Evolutionary conservation across 768 basidiomycete species (phyloP), one percentile per base, ranked within the genome.

Genomic region (Amanita molliuscula): DNA sequence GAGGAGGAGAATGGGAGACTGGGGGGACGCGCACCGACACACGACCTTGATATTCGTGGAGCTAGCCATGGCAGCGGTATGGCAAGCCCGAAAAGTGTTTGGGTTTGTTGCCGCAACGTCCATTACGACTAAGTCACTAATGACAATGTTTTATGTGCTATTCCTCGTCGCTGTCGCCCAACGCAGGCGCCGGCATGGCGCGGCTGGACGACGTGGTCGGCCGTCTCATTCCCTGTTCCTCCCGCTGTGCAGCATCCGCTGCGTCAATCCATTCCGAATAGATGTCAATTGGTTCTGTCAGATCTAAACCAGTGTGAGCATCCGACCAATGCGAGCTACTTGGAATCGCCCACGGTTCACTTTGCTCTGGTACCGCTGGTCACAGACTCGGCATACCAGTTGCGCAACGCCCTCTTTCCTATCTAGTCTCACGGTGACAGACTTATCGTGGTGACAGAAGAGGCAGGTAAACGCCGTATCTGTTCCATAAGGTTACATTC

Each of bases 1-100:
- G 38, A 21, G 33, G 23, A 36, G 44, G 53, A 49, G 41, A 28
- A 25, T 50, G 31, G 37, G 20, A 16, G 20, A 35, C n/a, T 37
- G 31, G 33, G 43, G 51, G 53, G 43, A 34, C 45, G 69, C 91
- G 58, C 59, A 94, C 95, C 95, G 91, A 78, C 95, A 98, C 56
- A 99, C 91, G 62, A 99, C 96, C 75, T 98, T 95, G 77, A 95
- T 93, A 66, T 94, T 94, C 57, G 82, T 92, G 54, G 82, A 78
- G 62, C 82, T 82, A 70, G 84, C 80, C 71, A 75, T 77, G 63
- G 62, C 61, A 62, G 62, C 59, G 54, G 42, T 58, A 56, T 58
- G 40, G 49, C 20, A 42, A 18, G 20, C 28, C 33, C 37, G 31
- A 29, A 41, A 28, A 48, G 45, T 61, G 56, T 62, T 61, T 65